Evolutionary conservation across 2,329 filamentous ascomycete genomes (phyloP).

Genomic region (Talaromyces atroroseus): DNA sequence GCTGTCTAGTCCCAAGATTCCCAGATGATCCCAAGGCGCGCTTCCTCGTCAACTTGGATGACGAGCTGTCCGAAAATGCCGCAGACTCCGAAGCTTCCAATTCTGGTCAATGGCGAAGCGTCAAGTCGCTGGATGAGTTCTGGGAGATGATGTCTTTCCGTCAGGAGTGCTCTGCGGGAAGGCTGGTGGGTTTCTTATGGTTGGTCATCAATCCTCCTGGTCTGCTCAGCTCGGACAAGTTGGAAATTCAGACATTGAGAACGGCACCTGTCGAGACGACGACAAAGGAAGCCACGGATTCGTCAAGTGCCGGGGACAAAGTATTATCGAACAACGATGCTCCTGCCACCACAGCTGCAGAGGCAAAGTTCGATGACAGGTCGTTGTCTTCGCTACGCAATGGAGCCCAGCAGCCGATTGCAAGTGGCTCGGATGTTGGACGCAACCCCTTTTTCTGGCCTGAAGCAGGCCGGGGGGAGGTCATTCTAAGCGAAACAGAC

Average conservation of each 20-base stretch:
- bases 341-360: slow-evolving; percentile 18
- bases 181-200: slow-evolving; percentile 93
- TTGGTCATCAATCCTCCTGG: slow-evolving; percentile 67
- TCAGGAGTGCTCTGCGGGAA: slow-evolving; percentile 89
- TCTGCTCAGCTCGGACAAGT: slow-evolving; percentile 30
- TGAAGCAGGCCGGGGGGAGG: slow-evolving; percentile 28
- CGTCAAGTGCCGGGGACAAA: not conserved
- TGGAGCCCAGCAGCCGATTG: not conserved
- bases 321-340: not conserved
- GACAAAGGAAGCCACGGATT: not conserved
- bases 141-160: slow-evolving; percentile 98
- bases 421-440: slow-evolving; percentile 9
- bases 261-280: not conserved
- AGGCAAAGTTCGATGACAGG: slow-evolving; percentile 13
- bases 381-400: slow-evolving; percentile 1
- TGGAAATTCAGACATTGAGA: slow-evolving; percentile 14
- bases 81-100: slow-evolving; percentile 29
- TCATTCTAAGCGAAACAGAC: slow-evolving; percentile 34
- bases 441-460: slow-evolving; percentile 31
- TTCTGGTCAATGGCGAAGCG: slow-evolving; percentile 71
- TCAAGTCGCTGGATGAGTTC: slow-evolving; percentile 81
- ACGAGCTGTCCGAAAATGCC: slow-evolving; percentile 56
- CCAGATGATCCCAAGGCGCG: slow-evolving; percentile 94
- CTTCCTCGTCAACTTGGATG: slow-evolving; percentile 82
- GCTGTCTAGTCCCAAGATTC: slow-evolving; percentile 82